Conservation (phyloP, 495 filamentous ascomycete genomes). For the Penicillium nucicola region DNA sequence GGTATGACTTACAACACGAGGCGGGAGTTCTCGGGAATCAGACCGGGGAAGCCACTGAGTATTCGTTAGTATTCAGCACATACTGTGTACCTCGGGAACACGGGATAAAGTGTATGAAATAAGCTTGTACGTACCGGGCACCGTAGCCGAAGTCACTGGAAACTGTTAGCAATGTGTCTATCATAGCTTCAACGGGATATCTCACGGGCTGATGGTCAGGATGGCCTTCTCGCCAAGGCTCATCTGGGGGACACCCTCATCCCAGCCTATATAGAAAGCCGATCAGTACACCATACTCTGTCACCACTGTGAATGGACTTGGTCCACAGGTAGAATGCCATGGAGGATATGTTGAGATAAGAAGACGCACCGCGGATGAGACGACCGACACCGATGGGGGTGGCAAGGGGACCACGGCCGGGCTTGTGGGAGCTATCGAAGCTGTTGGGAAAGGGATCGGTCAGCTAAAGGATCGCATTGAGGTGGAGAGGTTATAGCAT, state of each 20-base stretch:
- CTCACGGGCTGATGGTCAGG: constrained; percentile 75
- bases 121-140: constrained; percentile 48
- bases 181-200: not conserved
- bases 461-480: not conserved
- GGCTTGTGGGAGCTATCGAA: constrained; percentile 70
- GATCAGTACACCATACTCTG: not conserved
- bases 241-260: constrained; percentile 79
- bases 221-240: constrained; percentile 75
- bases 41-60: constrained; percentile 47
- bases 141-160: constrained; percentile 77
- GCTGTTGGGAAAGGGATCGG: constrained; percentile 34
- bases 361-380: constrained; percentile 68
- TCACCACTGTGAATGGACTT: not conserved
- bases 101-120: no score
- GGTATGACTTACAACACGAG: constrained; percentile 50
- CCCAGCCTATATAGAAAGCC: constrained; percentile 61
- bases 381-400: constrained; percentile 66
- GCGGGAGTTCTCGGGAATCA: constrained; percentile 49
- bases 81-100: no score
- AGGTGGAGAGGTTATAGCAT: constrained; percentile 10
- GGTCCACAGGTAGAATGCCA: not conserved
- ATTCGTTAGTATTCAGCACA: not conserved
- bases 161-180: constrained; percentile 20
- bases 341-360: not conserved
- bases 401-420: constrained; percentile 59